Conservation (phyloP, 2,329 filamentous ascomycete species). For the Nigrospora oryzae region DNA sequence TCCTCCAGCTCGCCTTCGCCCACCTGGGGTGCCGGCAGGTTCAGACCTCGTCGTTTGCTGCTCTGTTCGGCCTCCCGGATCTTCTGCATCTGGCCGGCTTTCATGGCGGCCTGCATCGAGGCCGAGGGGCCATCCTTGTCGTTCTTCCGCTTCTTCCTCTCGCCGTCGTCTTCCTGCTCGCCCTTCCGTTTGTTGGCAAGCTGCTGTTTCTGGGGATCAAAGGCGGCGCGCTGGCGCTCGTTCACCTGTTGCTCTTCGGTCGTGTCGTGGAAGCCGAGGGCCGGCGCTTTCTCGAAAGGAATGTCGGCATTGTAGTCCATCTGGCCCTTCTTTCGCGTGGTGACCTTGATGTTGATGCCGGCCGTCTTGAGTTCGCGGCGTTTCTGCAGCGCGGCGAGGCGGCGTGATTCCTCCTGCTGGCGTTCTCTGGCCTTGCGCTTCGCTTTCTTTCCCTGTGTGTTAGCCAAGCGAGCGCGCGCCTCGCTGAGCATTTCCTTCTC, state of each 20-base stretch:
- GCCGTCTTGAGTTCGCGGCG: conserved; percentile 93
- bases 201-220: conserved; percentile 89
- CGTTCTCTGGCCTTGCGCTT: conserved; percentile 95
- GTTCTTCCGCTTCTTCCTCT: conserved; percentile 78
- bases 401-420: conserved; percentile 87
- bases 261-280: conserved; percentile 88
- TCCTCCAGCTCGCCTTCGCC: conserved; percentile 89
- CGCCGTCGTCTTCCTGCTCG: conserved; percentile 74
- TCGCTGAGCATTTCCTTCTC: conserved; percentile 99
- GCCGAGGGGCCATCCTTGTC: conserved; percentile 75
- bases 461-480: conserved; percentile 88
- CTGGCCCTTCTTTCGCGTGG: conserved; percentile 83
- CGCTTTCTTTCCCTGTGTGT: conserved; percentile 98
- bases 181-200: conserved; percentile 88
- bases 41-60: conserved; percentile 80
- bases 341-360: conserved; percentile 95
- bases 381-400: conserved; percentile 87
- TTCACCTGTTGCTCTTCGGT: conserved; percentile 72
- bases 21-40: conserved; percentile 82
- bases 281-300: conserved; percentile 89
- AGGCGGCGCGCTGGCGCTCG: conserved; percentile 73
- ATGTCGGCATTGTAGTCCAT: conserved; percentile 99
- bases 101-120: conserved; percentile 78
- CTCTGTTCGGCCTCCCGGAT: conserved; percentile 94
- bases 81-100: conserved; percentile 89